Conservation (phyloP, 139 green algal species). For the Volvox reticuliferus region DNA sequence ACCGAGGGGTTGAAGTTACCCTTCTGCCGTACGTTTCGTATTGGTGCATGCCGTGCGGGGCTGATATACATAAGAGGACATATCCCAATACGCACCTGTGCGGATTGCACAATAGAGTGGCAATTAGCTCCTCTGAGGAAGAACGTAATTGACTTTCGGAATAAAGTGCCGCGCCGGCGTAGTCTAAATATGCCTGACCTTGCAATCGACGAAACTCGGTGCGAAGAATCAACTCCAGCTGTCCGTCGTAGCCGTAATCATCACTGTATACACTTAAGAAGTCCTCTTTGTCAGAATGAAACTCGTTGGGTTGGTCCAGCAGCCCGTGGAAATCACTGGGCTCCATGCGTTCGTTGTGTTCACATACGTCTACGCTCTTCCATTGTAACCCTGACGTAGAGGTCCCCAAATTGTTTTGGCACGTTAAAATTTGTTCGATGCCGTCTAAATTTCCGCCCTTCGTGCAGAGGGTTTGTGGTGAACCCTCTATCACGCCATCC, state of each 20-base stretch:
- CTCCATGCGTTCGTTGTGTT: not conserved
- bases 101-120: constrained; percentile 60
- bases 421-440: too few relatives aligned
- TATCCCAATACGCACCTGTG: constrained; percentile 50
- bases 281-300: not conserved
- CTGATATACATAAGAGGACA: too few relatives aligned
- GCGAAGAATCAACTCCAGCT: not conserved
- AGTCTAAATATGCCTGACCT: constrained; percentile 66
- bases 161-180: constrained; percentile 78
- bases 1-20: too few relatives aligned
- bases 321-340: not conserved
- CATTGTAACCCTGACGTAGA: too few relatives aligned
- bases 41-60: too few relatives aligned
- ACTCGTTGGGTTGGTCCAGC: not conserved
- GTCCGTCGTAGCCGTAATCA: constrained; percentile 40
- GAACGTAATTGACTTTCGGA: constrained; percentile 62
- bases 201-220: constrained; percentile 47
- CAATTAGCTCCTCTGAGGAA: constrained; percentile 42
- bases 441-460: too few relatives aligned
- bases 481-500: too few relatives aligned
- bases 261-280: not conserved
- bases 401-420: too few relatives aligned
- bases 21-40: too few relatives aligned
- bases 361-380: too few relatives aligned
- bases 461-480: too few relatives aligned